Evolutionary conservation across 2,329 filamentous ascomycete species (phyloP).

Genomic region (Phaeosphaeriaceae sp.): DNA sequence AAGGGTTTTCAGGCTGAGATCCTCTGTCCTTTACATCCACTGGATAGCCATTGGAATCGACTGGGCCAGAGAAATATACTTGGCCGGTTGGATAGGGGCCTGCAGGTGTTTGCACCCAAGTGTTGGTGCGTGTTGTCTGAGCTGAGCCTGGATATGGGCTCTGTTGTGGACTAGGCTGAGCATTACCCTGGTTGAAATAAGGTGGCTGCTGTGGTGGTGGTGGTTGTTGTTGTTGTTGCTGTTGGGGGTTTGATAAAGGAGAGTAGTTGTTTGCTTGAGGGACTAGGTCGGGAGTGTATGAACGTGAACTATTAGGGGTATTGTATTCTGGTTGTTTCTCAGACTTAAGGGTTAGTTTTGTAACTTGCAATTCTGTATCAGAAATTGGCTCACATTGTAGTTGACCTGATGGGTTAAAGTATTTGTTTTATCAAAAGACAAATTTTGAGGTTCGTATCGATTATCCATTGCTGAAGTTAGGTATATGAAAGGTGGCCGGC

Average conservation of each 20-base stretch:
- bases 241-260: slow-evolving; percentile 10
- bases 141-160: slow-evolving; percentile 21
- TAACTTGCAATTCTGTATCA: slow-evolving; percentile 12
- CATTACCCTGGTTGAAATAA: slow-evolving; percentile 12
- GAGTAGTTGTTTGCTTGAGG: slow-evolving; percentile 13
- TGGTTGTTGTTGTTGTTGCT: slow-evolving; percentile 12
- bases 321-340: slow-evolving; percentile 13
- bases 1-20: slow-evolving; percentile 23
- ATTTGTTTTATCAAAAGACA: slow-evolving; percentile 33
- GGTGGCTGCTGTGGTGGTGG: slow-evolving; percentile 9
- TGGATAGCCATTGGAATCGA: slow-evolving; percentile 34
- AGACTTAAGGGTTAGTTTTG: slow-evolving; percentile 1
- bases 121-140: slow-evolving; percentile 36
- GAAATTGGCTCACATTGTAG: slow-evolving; percentile 17
- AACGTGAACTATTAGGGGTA: slow-evolving; percentile 8
- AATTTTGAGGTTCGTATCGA: slow-evolving; percentile 34
- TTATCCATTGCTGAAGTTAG: slow-evolving; percentile 36
- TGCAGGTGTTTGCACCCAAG: slow-evolving; percentile 36
- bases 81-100: slow-evolving; percentile 25
- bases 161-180: slow-evolving; percentile 11
- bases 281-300: slow-evolving; percentile 10
- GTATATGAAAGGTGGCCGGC: slow-evolving; percentile 37
- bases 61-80: slow-evolving; percentile 28
- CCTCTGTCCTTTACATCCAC: slow-evolving; percentile 33
- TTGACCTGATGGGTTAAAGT: slow-evolving; percentile 30